Percentiles rank a stretch among this genome's conserved stretches.
Evolutionary conservation across 75 land plant species (phyloP).

Genomic region (Selaginella moellendorffii): DNA sequence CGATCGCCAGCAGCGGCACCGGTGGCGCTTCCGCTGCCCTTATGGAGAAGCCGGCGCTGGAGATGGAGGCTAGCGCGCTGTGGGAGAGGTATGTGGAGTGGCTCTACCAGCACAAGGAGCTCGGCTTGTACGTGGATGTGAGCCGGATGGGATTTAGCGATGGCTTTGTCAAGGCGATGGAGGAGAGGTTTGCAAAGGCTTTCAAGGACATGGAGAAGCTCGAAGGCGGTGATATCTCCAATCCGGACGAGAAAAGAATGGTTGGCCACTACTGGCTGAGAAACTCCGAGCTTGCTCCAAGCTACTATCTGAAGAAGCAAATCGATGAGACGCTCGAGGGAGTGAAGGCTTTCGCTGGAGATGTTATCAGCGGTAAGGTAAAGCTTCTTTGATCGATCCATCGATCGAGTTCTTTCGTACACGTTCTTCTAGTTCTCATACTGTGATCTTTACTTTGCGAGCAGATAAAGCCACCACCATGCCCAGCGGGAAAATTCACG

Average conservation of each 20-base stretch:
- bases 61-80: conserved; percentile 45
- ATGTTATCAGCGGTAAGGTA: conserved; percentile 78
- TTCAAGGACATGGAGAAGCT: conserved; percentile 64
- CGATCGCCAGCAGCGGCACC: too few relatives aligned
- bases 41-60: too few relatives aligned
- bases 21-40: too few relatives aligned
- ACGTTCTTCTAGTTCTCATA: not conserved
- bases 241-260: conserved; percentile 86
- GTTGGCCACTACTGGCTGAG: conserved; percentile 96
- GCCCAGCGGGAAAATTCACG: conserved; percentile 71
- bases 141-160: conserved; percentile 76
- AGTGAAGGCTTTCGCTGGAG: conserved; percentile 50
- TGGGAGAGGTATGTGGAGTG: conserved; percentile 78
- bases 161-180: conserved; percentile 63
- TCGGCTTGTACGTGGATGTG: conserved; percentile 71
- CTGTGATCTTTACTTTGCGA: not conserved
- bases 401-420: not conserved
- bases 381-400: not conserved
- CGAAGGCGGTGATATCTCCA: conserved; percentile 68
- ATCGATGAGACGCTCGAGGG: conserved; percentile 52
- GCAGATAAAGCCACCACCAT: conserved; percentile 78
- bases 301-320: conserved; percentile 33
- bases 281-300: conserved; percentile 57
- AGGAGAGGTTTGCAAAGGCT: conserved; percentile 51
- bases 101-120: conserved; percentile 96